Percentiles rank a stretch among this genome's conserved stretches.
Conservation (phyloP, 305 asterid genomes). For the Solanum hybrid region DNA sequence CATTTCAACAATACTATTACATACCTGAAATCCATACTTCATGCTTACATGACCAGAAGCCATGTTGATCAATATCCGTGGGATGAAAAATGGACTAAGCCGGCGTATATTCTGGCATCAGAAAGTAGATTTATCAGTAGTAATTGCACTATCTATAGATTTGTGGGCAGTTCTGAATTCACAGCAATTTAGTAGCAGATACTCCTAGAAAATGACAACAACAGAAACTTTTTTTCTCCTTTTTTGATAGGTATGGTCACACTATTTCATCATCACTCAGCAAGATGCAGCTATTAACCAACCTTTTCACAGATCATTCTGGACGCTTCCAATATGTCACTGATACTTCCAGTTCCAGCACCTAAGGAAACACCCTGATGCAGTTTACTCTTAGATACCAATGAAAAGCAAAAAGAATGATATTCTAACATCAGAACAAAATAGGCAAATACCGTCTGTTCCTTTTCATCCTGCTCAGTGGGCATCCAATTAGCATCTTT, state of each 20-base stretch:
- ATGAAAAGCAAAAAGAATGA: constrained; percentile 2
- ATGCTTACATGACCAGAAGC: constrained; percentile 99
- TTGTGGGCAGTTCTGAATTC: not conserved
- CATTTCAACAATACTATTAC: not conserved
- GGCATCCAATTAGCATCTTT: constrained; percentile 93
- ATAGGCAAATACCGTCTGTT: constrained; percentile 57
- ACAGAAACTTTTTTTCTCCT: not conserved
- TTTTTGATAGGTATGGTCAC: not conserved
- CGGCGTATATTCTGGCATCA: constrained; percentile 65
- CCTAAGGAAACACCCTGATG: constrained; percentile 97
- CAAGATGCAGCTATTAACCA: not conserved
- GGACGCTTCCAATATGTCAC: constrained; percentile 86
- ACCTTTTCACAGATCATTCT: constrained; percentile 88
- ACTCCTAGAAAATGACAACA: not conserved
- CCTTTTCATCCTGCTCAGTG: constrained; percentile 63
- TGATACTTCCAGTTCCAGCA: constrained; percentile 93
- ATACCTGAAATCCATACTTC: constrained; percentile 93
- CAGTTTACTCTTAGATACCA: constrained; percentile 24
- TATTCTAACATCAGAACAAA: not conserved
- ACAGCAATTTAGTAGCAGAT: not conserved
- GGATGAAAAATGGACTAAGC: constrained; percentile 94
- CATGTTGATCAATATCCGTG: constrained; percentile 94
- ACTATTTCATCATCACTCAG: not conserved
- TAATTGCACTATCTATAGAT: not conserved
- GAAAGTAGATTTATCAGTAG: constrained; percentile 6